Evolutionary conservation across 108 stramenopile species (phyloP), one percentile per base, ranked within the genome.

Genomic region (Pseudonitzschia multiseries): DNA sequence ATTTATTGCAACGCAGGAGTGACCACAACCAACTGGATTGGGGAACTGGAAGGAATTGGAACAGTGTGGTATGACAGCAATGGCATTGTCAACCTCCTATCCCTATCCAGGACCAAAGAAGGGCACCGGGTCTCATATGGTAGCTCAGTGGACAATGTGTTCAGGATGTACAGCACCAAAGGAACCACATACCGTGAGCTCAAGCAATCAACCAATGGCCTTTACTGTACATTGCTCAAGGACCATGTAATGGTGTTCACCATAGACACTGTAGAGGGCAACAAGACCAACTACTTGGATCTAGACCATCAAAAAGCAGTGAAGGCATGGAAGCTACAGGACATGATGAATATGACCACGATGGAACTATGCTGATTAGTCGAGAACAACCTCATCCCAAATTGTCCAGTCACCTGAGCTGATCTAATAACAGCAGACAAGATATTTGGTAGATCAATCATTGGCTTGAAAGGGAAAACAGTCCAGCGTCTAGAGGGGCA

Each of bases 61-160:
- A 66, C 26, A 22, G 81, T 83, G n/a, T 85, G 84, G 84, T 80
- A 77, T 44, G 36, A 79, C 36, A 76, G 72, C 0, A 41, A 70
- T 1, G 78, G 81, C n/a, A 74, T 80, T 33, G 84, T 75, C 15
- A 85, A 85, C 40, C 79, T 85, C 63, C 59, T 85, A 18, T 80
- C 79, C 15, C 68, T 85, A 1, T 29, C 64, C 13, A 0, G 59
- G 20, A 71, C 79, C 4, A 57, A 70, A 15, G 28, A 72, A n/a
- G n/a, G 33, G 0, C 72, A 41, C 42, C 57, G 65, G 1, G 68
- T 81, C 20, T 72, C 80, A 14, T 81, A 64, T 36, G 70, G 76
- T 69, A 75, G 79, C 24, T 12, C n/a, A 21, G 68, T 9, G 8
- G 40, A 28, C 20, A 73, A 70, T 31, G 27, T 2, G 1, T 73